Evolutionary conservation across 1,139 yeast species (phyloP), one percentile per base, ranked within the genome.

Genomic region (Geotrichum bryndzae): DNA sequence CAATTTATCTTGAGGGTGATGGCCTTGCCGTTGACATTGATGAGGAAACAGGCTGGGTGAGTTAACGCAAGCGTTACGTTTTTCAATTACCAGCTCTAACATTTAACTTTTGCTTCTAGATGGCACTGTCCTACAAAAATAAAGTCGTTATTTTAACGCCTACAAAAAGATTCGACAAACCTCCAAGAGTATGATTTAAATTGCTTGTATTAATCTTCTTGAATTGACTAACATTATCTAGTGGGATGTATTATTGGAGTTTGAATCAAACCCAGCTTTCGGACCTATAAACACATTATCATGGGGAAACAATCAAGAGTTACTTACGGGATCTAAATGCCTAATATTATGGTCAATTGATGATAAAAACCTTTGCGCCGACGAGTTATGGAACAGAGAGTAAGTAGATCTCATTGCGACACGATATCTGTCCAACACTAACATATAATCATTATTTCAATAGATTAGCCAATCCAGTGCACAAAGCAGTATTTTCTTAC

Each of bases 1-100:
- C 97, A 0, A 77, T 91, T 0, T 89, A 88, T 68, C 77, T 90
- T 27, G 85, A 83, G 7, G 66, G 77, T 1, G 96, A 90, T 70
- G 87, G 95, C 7, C 69, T 71, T 15, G 84, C 90, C 0, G 84
- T 90, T 5, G 86, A 84, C 62, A 79, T 91, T 55, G 86, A 88
- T 69, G 68, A 78, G 1, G 66, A 72, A 11, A 83, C 82, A 66
- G 96, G 95, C 1, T 71, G 73, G 61, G 70, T 67, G 59, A 23
- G 68, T 15, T 41, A 18, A 41, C 22, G 23, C 48, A n/a, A 41
- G 18, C 18, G 6, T n/a, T n/a, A 41, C 22, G 3, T 18, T 35
- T 27, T 46, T 38, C 29, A 29, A 31, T 58, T 60, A 62, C 58
- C 69, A 50, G 64, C 78, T 4, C 76, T 76, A 69, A 61, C 65